Percentiles rank a stretch among this genome's conserved stretches.
Conservation (phyloP, 768 basidiomycete genomes). For the Nevesoporus exiguus region DNA sequence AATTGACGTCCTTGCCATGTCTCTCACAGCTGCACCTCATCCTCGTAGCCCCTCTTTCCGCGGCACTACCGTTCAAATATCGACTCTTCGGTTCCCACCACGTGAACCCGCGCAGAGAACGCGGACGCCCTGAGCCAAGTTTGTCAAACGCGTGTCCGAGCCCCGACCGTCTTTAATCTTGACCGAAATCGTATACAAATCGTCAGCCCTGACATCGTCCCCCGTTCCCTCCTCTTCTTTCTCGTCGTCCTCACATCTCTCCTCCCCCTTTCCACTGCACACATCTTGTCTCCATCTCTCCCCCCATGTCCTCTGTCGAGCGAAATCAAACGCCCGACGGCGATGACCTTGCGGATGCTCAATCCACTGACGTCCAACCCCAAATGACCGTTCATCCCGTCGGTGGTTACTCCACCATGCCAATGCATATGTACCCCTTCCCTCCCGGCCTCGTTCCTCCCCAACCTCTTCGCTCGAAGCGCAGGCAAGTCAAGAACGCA, state of each 20-base stretch:
- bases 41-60: slow-evolving; percentile 15
- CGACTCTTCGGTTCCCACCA: slow-evolving; percentile 34
- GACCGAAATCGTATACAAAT: slow-evolving; percentile 32
- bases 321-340: slow-evolving; percentile 39
- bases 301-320: slow-evolving; percentile 36
- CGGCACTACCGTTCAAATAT: slow-evolving; percentile 15
- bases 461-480: slow-evolving; percentile 64
- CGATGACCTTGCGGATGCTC: slow-evolving; percentile 36
- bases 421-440: slow-evolving; percentile 72
- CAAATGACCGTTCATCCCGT: slow-evolving; percentile 51
- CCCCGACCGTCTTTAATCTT: slow-evolving; percentile 33
- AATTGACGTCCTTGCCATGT: slow-evolving; percentile 30
- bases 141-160: slow-evolving; percentile 37
- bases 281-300: slow-evolving; percentile 23
- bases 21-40: slow-evolving; percentile 10
- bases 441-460: slow-evolving; percentile 44
- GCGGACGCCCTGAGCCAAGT: slow-evolving; percentile 31
- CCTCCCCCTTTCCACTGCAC: slow-evolving; percentile 32
- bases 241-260: slow-evolving; percentile 20
- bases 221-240: slow-evolving; percentile 11
- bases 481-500: slow-evolving; percentile 87
- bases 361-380: slow-evolving; percentile 40
- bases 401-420: slow-evolving; percentile 47
- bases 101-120: slow-evolving; percentile 33
- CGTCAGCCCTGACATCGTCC: slow-evolving; percentile 20